These are phyloP conservation scores for Phytophthora constricta DNA, from an alignment of 352 stramenopile genomes.

Conservation along the genomic window DNA sequence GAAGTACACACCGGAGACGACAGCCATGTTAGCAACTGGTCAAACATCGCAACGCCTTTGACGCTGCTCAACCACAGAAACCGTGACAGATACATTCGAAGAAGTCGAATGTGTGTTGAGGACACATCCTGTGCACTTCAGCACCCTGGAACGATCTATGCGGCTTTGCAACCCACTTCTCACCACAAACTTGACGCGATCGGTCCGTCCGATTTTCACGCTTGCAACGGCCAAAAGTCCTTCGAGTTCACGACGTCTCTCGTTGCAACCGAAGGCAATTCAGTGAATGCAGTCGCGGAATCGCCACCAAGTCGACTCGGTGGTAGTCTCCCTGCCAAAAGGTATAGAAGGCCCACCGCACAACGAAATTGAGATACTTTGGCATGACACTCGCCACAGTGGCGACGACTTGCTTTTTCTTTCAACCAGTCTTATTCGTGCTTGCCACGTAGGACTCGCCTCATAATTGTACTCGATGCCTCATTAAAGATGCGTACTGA, in stretches of 20 bases:
- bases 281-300: conserved; percentile 26
- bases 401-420: conserved; percentile 1
- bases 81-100: conserved; percentile 24
- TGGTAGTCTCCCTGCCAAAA: neutral
- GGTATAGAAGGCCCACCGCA: conserved; percentile 11
- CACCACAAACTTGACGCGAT: conserved; percentile 22
- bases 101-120: conserved; percentile 15
- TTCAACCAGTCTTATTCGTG: conserved; percentile 28
- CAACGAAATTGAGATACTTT: conserved; percentile 16
- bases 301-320: neutral
- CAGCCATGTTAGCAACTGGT: conserved; percentile 17
- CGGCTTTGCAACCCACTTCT: conserved; percentile 18
- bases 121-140: neutral
- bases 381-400: conserved; percentile 34
- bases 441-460: conserved; percentile 21
- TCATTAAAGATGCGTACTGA: conserved; percentile 1
- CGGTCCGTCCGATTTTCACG: too few species aligned
- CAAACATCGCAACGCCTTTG: conserved; percentile 4
- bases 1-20: conserved; percentile 11
- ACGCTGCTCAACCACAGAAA: conserved; percentile 8
- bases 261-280: conserved; percentile 25
- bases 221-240: too few species aligned
- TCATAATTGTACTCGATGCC: conserved; percentile 14
- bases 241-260: conserved; percentile 8
- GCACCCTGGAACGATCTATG: conserved; percentile 1